These are phyloP conservation scores for Madurella mycetomatis DNA, from an alignment of 2,329 filamentous ascomycete species.

Conservation along the genomic window DNA sequence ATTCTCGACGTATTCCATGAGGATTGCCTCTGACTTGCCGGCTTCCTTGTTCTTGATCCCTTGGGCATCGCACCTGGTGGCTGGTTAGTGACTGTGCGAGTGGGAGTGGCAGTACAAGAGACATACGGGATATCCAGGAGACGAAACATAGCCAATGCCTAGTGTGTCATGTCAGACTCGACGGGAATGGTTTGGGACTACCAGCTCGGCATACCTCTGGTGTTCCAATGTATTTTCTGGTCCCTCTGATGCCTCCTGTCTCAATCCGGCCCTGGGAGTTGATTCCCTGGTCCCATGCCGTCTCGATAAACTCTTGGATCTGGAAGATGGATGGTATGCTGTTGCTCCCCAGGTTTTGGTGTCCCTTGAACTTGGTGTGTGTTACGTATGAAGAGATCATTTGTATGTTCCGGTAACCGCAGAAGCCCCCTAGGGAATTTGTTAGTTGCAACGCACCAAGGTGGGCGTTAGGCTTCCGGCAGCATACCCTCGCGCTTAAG, in stretches of 20 bases:
- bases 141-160: constrained; percentile 76
- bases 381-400: constrained; percentile 80
- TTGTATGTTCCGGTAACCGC: constrained; percentile 92
- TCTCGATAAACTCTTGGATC: constrained; percentile 82
- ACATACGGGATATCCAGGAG: constrained; percentile 62
- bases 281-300: constrained; percentile 81
- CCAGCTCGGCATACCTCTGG: constrained; percentile 60
- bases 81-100: background rate
- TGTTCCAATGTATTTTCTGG: constrained; percentile 92
- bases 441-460: background rate
- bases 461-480: background rate
- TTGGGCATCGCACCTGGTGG: constrained; percentile 55
- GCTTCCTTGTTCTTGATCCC: constrained; percentile 50
- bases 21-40: constrained; percentile 46
- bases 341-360: constrained; percentile 53
- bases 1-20: constrained; percentile 64
- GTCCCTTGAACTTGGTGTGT: constrained; percentile 50
- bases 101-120: constrained; percentile 9
- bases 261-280: constrained; percentile 70
- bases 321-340: constrained; percentile 71
- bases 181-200: no score
- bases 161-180: background rate
- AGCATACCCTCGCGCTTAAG: constrained; percentile 62
- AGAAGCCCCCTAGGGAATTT: constrained; percentile 66
- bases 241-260: constrained; percentile 82